phyloP scores from a whole-genome alignment of 805 yeast genomes.

The Myxozyma nipponensis region DNA sequence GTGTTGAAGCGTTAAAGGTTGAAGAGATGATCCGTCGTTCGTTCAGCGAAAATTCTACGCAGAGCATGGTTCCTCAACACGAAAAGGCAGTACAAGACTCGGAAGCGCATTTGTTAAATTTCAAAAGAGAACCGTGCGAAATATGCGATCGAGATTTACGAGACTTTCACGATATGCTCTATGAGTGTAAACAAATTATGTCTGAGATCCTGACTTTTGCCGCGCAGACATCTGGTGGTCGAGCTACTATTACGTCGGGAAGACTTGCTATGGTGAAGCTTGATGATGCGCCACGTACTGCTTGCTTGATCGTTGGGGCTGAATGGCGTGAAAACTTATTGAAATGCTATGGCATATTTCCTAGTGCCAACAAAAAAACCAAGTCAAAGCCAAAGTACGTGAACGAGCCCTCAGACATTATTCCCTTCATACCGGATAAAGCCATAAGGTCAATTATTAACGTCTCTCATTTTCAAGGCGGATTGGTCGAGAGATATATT shows the following conservation, averaged over 20 bases:
- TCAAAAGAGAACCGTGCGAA: slow-evolving; percentile 38
- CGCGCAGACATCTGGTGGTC: slow-evolving; percentile 47
- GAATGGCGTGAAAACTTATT: slow-evolving; percentile 9
- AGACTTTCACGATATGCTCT: slow-evolving; percentile 44
- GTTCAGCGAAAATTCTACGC: slow-evolving; percentile 86
- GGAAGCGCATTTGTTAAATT: slow-evolving; percentile 44
- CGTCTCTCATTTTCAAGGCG: slow-evolving; percentile 3
- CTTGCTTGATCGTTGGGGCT: slow-evolving; percentile 19
- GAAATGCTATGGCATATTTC: slow-evolving; percentile 20
- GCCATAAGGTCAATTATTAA: slow-evolving; percentile 3
- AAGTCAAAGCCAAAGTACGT: slow-evolving; percentile 1
- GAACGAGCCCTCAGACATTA: slow-evolving; percentile 14
- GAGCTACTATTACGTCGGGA: slow-evolving; percentile 42
- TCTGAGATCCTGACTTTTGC: slow-evolving; percentile 47
- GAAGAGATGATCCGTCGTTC: slow-evolving; percentile 98
- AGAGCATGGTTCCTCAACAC: slow-evolving; percentile 80
- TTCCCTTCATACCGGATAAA: slow-evolving; percentile 21
- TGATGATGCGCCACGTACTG: slow-evolving; percentile 21
- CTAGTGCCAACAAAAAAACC: background rate
- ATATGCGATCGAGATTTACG: slow-evolving; percentile 45
- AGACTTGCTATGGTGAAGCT: slow-evolving; percentile 25
- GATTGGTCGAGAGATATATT: slow-evolving; percentile 37
- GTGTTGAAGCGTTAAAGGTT: slow-evolving; percentile 93
- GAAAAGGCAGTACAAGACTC: slow-evolving; percentile 58
- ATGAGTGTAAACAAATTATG: slow-evolving; percentile 46